Conservation (phyloP, 768 basidiomycete genomes). For the Suillus subalutaceus region DNA sequence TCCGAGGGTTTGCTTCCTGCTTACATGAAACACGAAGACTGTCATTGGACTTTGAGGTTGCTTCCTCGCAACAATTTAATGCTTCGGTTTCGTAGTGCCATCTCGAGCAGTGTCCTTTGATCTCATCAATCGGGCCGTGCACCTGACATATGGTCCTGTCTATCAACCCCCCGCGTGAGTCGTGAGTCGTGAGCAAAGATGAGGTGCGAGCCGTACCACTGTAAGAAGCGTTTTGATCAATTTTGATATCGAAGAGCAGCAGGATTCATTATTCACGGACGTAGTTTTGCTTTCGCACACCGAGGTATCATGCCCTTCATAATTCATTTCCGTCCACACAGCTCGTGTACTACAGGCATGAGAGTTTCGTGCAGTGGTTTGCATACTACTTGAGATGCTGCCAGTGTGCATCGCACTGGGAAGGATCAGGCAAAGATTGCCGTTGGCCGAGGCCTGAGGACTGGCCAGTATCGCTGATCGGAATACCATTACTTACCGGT, state of each 20-base stretch:
- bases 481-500: neutral
- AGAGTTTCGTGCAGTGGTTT: neutral
- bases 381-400: neutral
- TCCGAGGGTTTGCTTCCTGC: slow-evolving; percentile 6
- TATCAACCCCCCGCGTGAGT: neutral
- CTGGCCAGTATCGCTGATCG: neutral
- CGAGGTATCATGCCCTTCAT: neutral
- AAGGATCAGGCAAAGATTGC: neutral
- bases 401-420: neutral
- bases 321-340: slow-evolving; percentile 7
- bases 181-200: neutral
- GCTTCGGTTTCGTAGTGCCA: neutral
- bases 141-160: neutral
- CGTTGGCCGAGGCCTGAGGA: neutral
- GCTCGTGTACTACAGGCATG: neutral
- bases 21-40: slow-evolving; percentile 2
- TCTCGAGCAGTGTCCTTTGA: neutral
- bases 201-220: neutral
- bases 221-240: neutral
- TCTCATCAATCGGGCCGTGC: slow-evolving; percentile 2
- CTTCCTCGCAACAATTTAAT: neutral
- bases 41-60: slow-evolving; percentile 1
- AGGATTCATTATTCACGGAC: neutral
- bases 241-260: neutral
- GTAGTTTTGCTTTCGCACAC: slow-evolving; percentile 5